Evolutionary conservation across 306 rosid species (phyloP), one percentile per base, ranked within the genome.

Genomic region (Phaseolus lunatus): DNA sequence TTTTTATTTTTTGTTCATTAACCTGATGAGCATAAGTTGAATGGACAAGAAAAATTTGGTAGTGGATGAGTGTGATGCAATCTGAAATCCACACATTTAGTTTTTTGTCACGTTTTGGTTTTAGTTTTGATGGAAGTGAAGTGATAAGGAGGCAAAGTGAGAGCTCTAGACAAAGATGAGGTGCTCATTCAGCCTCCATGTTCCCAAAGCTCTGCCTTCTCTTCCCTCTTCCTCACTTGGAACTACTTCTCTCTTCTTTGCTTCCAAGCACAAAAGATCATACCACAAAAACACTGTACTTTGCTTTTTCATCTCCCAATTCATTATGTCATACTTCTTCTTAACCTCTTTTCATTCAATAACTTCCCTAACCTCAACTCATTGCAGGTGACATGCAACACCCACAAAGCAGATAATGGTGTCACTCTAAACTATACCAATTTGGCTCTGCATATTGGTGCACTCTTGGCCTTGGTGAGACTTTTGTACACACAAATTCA

Each of bases 171-270:
- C 33, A 22, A 79, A 88, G 37, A 94, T 92, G 98, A 90, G 88
- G 85, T 86, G 23, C 88, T 81, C 86, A 26, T 50, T 85, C 75
- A 82, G 80, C 91, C 76, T 85, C 84, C 95, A 82, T 84, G 80
- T 88, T 73, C 91, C 97, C 61, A 90, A 83, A 88, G 97, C 96
- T 82, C 76, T 87, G 50, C 96, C 98, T 87, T 81, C 88, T 78
- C 89, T 89, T 50, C 56, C 67, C 82, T 45, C 71, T 65, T 47
- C 80, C 11, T 75, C 67, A 29, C 70, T 68, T 26, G 59, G 50
- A 1, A 22, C 69, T 35, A 7, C 78, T 76, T 70, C 90, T 81
- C 80, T 84, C 52, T 82, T 81, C 61, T 22, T 81, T 22, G 66
- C 81, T 82, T 81, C 88, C 35, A 79, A 77, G 44, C 86, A 70